Conservation (phyloP, 2,329 filamentous ascomycete genomes). For the Dactylellina parvicollis region DNA sequence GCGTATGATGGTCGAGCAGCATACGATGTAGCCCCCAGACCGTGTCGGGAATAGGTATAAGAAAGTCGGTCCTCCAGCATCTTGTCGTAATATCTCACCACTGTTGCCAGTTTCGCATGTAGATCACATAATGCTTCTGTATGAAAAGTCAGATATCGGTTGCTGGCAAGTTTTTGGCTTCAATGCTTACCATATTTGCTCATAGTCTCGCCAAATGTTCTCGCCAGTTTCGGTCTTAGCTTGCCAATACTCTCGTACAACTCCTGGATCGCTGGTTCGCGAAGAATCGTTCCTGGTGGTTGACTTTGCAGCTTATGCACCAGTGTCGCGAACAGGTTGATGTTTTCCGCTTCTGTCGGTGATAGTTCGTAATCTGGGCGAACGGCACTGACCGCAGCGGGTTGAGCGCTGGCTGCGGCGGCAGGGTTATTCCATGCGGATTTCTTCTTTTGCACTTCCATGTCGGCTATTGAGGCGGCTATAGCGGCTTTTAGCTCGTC, state of each 20-base stretch:
- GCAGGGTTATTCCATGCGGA: constrained; percentile 74
- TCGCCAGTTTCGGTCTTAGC: constrained; percentile 87
- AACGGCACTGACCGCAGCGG: constrained; percentile 56
- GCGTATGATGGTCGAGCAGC: constrained; percentile 70
- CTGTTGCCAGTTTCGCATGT: constrained; percentile 92
- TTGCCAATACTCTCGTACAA: constrained; percentile 97
- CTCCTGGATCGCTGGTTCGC: constrained; percentile 97
- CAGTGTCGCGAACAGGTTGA: constrained; percentile 91
- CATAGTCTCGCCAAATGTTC: constrained; percentile 98
- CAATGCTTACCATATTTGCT: constrained; percentile 83
- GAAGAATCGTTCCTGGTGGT: constrained; percentile 91
- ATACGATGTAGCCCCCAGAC: constrained; percentile 66
- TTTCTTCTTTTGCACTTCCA: constrained; percentile 96
- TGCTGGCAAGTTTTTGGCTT: constrained; percentile 54
- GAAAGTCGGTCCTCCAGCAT: constrained; percentile 97
- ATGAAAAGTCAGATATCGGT: neutral
- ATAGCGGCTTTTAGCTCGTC: constrained; percentile 94
- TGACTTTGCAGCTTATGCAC: constrained; percentile 96
- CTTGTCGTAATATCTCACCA: constrained; percentile 95
- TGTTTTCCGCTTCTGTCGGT: constrained; percentile 93
- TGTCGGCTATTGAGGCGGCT: constrained; percentile 90
- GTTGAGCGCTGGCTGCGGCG: constrained; percentile 65
- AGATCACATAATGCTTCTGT: constrained; percentile 90
- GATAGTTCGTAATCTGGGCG: constrained; percentile 84
- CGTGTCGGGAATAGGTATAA: constrained; percentile 88